Percentiles rank a stretch among this genome's conserved stretches.
Conservation (phyloP, 192 early-diverging fungal genomes). For the Backusella mclennaniae region DNA sequence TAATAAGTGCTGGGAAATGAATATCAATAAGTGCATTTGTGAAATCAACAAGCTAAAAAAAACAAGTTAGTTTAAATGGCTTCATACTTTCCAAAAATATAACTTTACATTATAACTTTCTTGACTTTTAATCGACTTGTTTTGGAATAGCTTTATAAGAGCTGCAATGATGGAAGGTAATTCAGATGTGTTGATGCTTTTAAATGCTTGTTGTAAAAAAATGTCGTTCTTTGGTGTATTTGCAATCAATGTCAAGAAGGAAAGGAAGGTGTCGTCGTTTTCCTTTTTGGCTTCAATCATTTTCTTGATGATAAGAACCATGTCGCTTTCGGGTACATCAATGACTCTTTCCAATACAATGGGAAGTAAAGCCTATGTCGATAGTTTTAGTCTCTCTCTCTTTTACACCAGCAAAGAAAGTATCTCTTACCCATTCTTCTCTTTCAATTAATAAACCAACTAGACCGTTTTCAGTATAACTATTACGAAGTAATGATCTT, state of each 20-base stretch:
- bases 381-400: too few relatives aligned
- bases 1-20: slow-evolving; percentile 48
- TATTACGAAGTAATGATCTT: slow-evolving; percentile 23
- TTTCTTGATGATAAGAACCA: slow-evolving; percentile 41
- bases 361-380: slow-evolving; percentile 29
- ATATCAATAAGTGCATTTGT: slow-evolving; percentile 44
- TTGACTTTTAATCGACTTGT: slow-evolving; percentile 15
- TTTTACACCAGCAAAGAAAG: too few relatives aligned
- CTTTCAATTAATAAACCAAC: slow-evolving; percentile 40
- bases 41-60: slow-evolving; percentile 41
- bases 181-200: slow-evolving; percentile 40
- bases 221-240: slow-evolving; percentile 45
- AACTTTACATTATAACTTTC: neutral
- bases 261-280: slow-evolving; percentile 4
- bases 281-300: slow-evolving; percentile 26
- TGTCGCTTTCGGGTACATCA: slow-evolving; percentile 49
- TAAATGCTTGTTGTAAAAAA: slow-evolving; percentile 51
- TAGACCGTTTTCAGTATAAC: slow-evolving; percentile 34
- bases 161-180: slow-evolving; percentile 39
- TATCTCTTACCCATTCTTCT: slow-evolving; percentile 33
- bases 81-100: neutral
- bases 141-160: slow-evolving; percentile 34
- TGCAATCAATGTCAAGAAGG: slow-evolving; percentile 34
- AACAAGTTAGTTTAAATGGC: neutral
- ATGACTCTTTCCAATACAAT: slow-evolving; percentile 40